These are phyloP conservation scores for Nakazawaea ishiwadae DNA, from an alignment of 805 yeast genomes.

Conservation along the genomic window DNA sequence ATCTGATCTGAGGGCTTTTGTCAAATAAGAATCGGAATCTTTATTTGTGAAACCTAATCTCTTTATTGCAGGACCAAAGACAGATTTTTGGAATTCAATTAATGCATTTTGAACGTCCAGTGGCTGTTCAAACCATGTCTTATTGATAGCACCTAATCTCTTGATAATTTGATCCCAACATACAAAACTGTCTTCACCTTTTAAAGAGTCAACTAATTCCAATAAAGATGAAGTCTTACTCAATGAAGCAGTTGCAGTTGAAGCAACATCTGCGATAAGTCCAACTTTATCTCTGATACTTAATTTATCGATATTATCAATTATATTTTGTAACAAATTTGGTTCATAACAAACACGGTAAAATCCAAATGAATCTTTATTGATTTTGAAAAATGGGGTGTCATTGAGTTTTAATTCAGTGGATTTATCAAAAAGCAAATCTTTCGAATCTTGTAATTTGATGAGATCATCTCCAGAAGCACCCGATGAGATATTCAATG, in stretches of 20 bases:
- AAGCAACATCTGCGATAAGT: constrained; percentile 46
- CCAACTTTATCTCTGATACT: constrained; percentile 49
- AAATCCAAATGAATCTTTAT: constrained; percentile 46
- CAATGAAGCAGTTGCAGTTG: constrained; percentile 45
- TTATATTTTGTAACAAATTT: constrained; percentile 32
- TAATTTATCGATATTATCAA: constrained; percentile 33
- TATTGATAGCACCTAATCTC: constrained; percentile 30
- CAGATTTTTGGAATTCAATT: constrained; percentile 25
- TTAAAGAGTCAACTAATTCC: constrained; percentile 31
- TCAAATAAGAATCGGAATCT: constrained; percentile 24
- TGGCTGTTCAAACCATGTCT: constrained; percentile 32
- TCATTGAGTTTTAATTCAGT: neutral
- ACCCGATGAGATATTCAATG: constrained; percentile 34
- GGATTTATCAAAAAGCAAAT: neutral
- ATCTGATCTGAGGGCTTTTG: constrained; percentile 30
- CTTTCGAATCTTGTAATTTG: neutral
- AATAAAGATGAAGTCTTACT: constrained; percentile 38
- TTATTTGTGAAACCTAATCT: constrained; percentile 19
- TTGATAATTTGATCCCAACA: constrained; percentile 53
- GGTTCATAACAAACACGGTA: constrained; percentile 51
- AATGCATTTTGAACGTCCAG: constrained; percentile 25
- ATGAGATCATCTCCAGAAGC: constrained; percentile 10
- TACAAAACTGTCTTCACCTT: constrained; percentile 33
- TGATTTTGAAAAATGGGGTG: constrained; percentile 36
- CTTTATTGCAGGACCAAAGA: constrained; percentile 29